Percentiles rank a stretch among this genome's conserved stretches.
phyloP scores from a whole-genome alignment of 805 yeast genomes.

The Zygoascus biomembranicola region DNA sequence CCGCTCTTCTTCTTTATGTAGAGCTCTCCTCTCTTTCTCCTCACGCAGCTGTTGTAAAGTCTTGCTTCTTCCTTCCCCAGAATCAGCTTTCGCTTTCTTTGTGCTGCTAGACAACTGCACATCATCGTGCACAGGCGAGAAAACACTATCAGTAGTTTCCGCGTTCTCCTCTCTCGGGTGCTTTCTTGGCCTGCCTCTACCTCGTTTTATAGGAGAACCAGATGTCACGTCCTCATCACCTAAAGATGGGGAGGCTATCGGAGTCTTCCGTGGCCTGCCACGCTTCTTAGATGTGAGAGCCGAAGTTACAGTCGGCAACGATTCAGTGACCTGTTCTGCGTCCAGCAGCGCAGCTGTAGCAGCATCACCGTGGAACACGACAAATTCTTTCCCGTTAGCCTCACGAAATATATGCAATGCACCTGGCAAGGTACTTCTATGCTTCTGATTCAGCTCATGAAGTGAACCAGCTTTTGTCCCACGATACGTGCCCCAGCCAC shows the following conservation, averaged over 20 bases:
- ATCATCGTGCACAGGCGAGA: background rate
- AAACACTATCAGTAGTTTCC: background rate
- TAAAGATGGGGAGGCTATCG: background rate
- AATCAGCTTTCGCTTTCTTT: background rate
- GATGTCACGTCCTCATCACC: background rate
- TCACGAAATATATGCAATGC: constrained; percentile 5
- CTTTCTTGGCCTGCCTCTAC: constrained; percentile 19
- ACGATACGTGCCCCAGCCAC: constrained; percentile 17
- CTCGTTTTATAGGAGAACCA: constrained; percentile 1
- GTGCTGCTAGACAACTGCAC: too few relatives aligned
- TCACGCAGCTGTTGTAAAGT: background rate
- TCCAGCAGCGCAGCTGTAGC: background rate
- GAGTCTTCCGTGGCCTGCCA: constrained; percentile 20
- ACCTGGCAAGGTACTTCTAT: constrained; percentile 11
- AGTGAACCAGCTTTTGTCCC: constrained; percentile 3
- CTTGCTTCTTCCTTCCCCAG: background rate
- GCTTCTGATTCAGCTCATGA: constrained; percentile 5
- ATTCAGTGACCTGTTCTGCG: background rate
- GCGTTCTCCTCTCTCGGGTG: constrained; percentile 4
- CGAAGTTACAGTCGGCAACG: constrained; percentile 2
- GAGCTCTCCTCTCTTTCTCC: background rate
- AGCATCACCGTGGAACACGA: constrained; percentile 23
- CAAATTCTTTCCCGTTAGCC: constrained; percentile 4
- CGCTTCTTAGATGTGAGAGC: constrained; percentile 10
- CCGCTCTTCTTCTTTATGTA: background rate